Evolutionary conservation across 23 red algal genomes (phyloP).

Genomic region (Rhodosorus marinus): DNA sequence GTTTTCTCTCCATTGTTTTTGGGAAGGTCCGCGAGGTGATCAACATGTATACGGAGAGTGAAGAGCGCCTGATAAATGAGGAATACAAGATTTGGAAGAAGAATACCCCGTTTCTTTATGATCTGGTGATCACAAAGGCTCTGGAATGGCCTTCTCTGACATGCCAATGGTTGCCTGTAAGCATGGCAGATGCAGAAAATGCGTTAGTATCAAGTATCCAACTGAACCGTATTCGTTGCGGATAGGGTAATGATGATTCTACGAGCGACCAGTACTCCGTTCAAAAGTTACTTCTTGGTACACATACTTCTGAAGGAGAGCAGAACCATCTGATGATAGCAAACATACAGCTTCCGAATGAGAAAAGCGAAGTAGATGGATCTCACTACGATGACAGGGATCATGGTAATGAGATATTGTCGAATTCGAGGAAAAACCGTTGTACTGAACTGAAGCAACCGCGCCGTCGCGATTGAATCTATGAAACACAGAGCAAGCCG

Average conservation of each 20-base stretch:
- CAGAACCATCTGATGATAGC: slow-evolving; percentile 95
- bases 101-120: slow-evolving; percentile 99
- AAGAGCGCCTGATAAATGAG: too few species aligned
- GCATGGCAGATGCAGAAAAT: too few species aligned
- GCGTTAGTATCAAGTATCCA: background rate
- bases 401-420: background rate
- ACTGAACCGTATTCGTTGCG: too few species aligned
- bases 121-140: slow-evolving; percentile 80
- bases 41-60: too few species aligned
- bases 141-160: slow-evolving; percentile 99
- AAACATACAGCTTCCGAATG: slow-evolving; percentile 67
- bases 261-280: slow-evolving; percentile 43
- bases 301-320: slow-evolving; percentile 85
- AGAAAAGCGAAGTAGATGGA: slow-evolving; percentile 48
- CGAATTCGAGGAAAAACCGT: too few species aligned
- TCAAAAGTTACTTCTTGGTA: slow-evolving; percentile 77
- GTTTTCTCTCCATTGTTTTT: too few species aligned
- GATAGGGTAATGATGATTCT: slow-evolving; percentile 40
- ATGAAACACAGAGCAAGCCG: slow-evolving; percentile 27
- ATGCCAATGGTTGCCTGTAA: slow-evolving; percentile 73
- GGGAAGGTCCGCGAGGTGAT: too few species aligned
- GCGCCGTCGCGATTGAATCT: too few species aligned
- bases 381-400: slow-evolving; percentile 20
- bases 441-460: too few species aligned
- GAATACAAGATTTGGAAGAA: slow-evolving; percentile 99